Evolutionary conservation across 1,284 basidiomycete species (phyloP).

Genomic region (Fomitopsis betulina): DNA sequence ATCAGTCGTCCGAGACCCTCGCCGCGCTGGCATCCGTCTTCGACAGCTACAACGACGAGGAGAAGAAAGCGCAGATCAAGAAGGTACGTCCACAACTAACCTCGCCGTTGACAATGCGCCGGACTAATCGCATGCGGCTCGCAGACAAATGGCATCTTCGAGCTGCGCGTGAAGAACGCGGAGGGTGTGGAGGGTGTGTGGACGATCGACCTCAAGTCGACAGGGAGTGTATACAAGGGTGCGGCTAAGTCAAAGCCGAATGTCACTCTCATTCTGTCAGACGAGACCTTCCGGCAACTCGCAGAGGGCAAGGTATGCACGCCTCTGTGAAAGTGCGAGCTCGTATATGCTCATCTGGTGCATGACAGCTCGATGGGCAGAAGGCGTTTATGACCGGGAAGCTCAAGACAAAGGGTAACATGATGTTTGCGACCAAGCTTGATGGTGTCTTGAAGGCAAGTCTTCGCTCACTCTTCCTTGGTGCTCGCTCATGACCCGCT

Average conservation of each 20-base stretch:
- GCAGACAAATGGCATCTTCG: slow-evolving; percentile 90
- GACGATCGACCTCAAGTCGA: slow-evolving; percentile 97
- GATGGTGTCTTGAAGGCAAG: slow-evolving; percentile 74
- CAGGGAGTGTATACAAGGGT: slow-evolving; percentile 79
- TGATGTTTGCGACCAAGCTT: slow-evolving; percentile 89
- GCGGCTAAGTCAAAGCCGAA: slow-evolving; percentile 69
- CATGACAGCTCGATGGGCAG: slow-evolving; percentile 71
- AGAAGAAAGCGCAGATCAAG: slow-evolving; percentile 81
- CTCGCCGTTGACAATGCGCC: not conserved
- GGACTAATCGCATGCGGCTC: not conserved
- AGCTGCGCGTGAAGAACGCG: slow-evolving; percentile 80
- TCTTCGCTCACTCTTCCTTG: not conserved
- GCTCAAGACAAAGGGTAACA: slow-evolving; percentile 81
- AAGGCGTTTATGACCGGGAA: slow-evolving; percentile 94
- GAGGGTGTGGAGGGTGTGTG: slow-evolving; percentile 76
- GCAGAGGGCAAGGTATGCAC: slow-evolving; percentile 61
- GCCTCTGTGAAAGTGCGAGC: not conserved
- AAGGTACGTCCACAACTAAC: slow-evolving; percentile 50
- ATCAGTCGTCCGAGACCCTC: slow-evolving; percentile 70
- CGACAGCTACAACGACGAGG: slow-evolving; percentile 58
- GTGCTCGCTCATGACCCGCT: not conserved
- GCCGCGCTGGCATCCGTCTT: slow-evolving; percentile 61
- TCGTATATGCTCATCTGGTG: not conserved
- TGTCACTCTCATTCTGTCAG: slow-evolving; percentile 74
- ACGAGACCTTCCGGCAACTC: slow-evolving; percentile 63